Base-by-base conservation (phyloP, 202 grass and related monocot species). In the Elaeis oleifera region DNA sequence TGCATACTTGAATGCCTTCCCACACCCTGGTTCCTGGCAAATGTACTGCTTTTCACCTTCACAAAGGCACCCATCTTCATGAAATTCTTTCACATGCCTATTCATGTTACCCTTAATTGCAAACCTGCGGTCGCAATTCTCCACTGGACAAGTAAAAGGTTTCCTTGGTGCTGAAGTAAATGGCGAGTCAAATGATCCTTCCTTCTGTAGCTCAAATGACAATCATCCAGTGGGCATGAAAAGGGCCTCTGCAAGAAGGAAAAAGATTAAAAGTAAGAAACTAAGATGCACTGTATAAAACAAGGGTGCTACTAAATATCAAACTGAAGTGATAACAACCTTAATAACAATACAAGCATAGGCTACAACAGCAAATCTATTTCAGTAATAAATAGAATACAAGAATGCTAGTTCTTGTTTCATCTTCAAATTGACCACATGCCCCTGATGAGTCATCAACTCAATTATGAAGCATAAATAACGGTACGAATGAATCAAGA, bases 121-220 rank as follows among this genome's bases (percentile, higher is more conserved):
- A 76, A 96, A 96, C 24, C 54, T 85, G 25, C 52, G 68, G 54
- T 71, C 79, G 52, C 92, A 96, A 27, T 79, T 62, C 1, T 77
- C 74, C 28, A 75, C 22, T 39, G 92, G 72, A 49, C 84, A 96
- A 76, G 56, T 66, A 71, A 97, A 96, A 64, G 80, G 57, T 61
- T 81, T 54, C 84, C 91, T 71, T 85, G 57, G 68, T 91, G 91
- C 16, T 54, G 80, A 63, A 85, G 58, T 74, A 88, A 74, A 76
- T 96, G 91, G 22, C 84, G 61, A 63, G 80, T 96, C 60, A 91
- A 84, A 75, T 91, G 87, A 60, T 91, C 91, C 64, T 81, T 89
- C 50, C 91, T 85, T 79, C 56, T 78, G 72, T 85, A 96, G 52
- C 68, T 91, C 44, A 81, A 73, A 25, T 83, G 81, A n/a, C 91